A percentile compares a stretch with the other conserved stretches of the same genome.
These are phyloP conservation scores for Globisporangium takayamanum DNA, from an alignment of 352 stramenopile genomes.

Conservation along the genomic window DNA sequence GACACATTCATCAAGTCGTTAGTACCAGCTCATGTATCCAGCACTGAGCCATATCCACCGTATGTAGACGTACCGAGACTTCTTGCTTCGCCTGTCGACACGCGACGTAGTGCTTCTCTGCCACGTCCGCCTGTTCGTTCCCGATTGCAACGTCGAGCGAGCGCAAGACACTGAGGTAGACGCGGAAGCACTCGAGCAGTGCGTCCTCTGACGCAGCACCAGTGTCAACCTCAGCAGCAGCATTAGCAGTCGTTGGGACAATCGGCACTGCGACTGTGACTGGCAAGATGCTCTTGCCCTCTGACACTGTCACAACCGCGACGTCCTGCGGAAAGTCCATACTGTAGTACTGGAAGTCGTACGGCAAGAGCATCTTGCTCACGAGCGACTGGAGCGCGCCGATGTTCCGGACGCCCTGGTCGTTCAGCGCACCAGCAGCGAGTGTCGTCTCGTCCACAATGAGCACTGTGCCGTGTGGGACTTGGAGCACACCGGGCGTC, in stretches of 20 bases:
- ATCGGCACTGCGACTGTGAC: slow-evolving; percentile 44
- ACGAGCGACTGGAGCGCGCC: slow-evolving; percentile 62
- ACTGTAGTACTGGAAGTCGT: slow-evolving; percentile 82
- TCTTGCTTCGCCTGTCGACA: slow-evolving; percentile 61
- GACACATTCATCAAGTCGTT: not conserved
- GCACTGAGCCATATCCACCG: not conserved
- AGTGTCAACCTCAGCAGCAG: not conserved
- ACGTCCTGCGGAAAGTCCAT: slow-evolving; percentile 82
- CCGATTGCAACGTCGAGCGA: slow-evolving; percentile 47
- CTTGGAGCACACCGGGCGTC: slow-evolving; percentile 43
- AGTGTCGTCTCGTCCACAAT: slow-evolving; percentile 66
- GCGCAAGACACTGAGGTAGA: slow-evolving; percentile 57
- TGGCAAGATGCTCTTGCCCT: slow-evolving; percentile 67
- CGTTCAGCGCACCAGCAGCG: slow-evolving; percentile 55
- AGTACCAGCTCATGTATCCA: not conserved
- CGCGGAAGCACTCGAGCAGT: slow-evolving; percentile 55
- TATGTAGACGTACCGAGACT: slow-evolving; percentile 45
- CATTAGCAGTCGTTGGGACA: slow-evolving; percentile 2
- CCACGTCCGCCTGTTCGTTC: slow-evolving; percentile 69
- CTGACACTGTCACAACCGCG: slow-evolving; percentile 54
- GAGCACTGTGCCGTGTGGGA: slow-evolving; percentile 56
- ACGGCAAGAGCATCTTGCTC: slow-evolving; percentile 69
- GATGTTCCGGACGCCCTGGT: slow-evolving; percentile 71
- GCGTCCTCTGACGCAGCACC: slow-evolving; percentile 3
- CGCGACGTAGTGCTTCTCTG: slow-evolving; percentile 75